Conservation (phyloP, 371 early-diverging fungal species). For the Chytridium lagenaria region DNA sequence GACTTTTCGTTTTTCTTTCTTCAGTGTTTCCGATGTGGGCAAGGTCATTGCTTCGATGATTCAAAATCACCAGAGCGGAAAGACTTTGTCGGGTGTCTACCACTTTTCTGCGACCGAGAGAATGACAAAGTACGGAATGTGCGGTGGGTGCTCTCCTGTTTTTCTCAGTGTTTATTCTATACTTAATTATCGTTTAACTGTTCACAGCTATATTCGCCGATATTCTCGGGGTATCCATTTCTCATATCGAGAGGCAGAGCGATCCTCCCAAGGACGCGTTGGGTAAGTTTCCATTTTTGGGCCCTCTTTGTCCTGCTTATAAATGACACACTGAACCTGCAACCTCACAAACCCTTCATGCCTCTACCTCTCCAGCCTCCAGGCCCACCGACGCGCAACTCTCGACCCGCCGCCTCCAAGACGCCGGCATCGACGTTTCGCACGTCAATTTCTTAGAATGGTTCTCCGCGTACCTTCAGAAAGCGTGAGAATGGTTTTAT, state of each 20-base stretch:
- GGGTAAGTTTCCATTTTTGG: constrained; percentile 18
- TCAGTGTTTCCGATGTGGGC: constrained; percentile 67
- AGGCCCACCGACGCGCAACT: constrained; percentile 46
- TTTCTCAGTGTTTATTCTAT: neutral
- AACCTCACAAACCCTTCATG: no score
- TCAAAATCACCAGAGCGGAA: constrained; percentile 60
- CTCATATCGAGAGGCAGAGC: constrained; percentile 35
- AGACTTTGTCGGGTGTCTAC: constrained; percentile 57
- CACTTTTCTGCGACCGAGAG: constrained; percentile 72
- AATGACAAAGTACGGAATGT: constrained; percentile 82
- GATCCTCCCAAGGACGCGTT: constrained; percentile 35
- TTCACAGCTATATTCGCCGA: constrained; percentile 29
- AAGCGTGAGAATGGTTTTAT: neutral
- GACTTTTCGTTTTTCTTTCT: neutral
- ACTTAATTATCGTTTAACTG: neutral
- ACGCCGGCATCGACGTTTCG: constrained; percentile 31
- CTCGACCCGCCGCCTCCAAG: constrained; percentile 34
- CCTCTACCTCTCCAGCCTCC: no score
- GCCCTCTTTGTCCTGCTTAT: neutral
- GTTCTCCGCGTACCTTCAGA: constrained; percentile 21
- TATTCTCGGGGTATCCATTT: constrained; percentile 20
- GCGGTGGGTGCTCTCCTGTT: constrained; percentile 54
- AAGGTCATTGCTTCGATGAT: constrained; percentile 54
- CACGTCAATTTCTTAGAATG: constrained; percentile 36
- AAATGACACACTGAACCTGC: no score